Evolutionary conservation across 2,329 filamentous ascomycete genomes (phyloP), one percentile per base, ranked within the genome.

Genomic region (Blumeriella jaapii): DNA sequence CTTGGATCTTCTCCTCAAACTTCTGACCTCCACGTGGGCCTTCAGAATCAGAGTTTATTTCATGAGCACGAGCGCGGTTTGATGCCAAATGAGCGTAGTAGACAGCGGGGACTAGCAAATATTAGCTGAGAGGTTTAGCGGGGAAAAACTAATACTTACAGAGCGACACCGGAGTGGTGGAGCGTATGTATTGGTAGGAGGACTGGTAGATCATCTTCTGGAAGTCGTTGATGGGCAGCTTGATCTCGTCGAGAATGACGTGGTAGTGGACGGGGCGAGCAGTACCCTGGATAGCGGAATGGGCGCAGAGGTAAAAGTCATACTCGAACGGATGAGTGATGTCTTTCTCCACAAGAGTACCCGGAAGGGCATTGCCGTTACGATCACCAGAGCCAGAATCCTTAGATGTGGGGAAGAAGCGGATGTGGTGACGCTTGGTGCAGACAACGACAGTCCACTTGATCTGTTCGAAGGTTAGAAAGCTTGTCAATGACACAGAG

Each of bases 71-170:
- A 13, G 83, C 85, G 31, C 91, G 82, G 39, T 76, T 74, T 6
- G 85, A 80, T 20, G 87, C 86, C 44, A 98, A 61, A 59, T 98
- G 91, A 0, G 93, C 86, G 49, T 98, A 98, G 67, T 98, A 98
- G 0, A 96, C 80, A 0, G 91, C 86, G 0, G 91, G 91, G 46
- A 78, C 46, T 48, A 38, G 23, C 9, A 12, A 11, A 16, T 13
- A 14, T 41, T 31, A 41, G 31, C n/a, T 18, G 7, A 6, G 16
- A 14, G 15, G 14, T 17, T 13, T 2, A 13, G n/a, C 26, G 5
- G 22, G 20, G n/a, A 3, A 5, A 18, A 12, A 5, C 6, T 12
- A 19, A 19, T 22, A 49, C 50, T 52, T 47, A 54, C 52, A 52
- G 0, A 55, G 24, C 0, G 87, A 95, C 0, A 98, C 87, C 0